Base-by-base conservation (phyloP, 2,329 filamentous ascomycete genomes). In the Penicillium paneum region DNA sequence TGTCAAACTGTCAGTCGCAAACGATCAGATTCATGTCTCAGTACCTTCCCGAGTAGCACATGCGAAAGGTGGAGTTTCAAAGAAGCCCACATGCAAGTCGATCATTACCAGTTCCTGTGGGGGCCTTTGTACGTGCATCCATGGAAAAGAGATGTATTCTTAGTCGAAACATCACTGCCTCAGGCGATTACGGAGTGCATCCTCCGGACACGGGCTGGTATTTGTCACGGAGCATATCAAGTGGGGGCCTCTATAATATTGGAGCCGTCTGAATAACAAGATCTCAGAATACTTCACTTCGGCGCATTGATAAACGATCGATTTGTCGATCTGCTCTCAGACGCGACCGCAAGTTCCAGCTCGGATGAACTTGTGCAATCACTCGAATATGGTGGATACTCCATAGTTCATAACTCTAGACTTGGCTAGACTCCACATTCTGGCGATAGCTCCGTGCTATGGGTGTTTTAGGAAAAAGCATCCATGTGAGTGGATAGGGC, bases 51-150 rank as follows among this genome's bases (percentile, higher is more conserved):
- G 17, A 31, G 5, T 11, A 17, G 21, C 36, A 19, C 28, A 54
- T 52, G 52, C 38, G 35, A 38, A 55, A 29, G 34, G 29, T 46
- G 24, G 45, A 21, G 38, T 46, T 43, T 10, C 34, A n/a, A 11
- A 13, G 8, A 43, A 29, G 31, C 29, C 44, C 28, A 38, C 29
- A 12, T 36, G 29, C 4, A 19, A n/a, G 55, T 24, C 52, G 58
- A 64, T 64, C 61, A 50, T 55, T 61, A 28, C 61, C 60, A 31
- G 42, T 48, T 47, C 52, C 26, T 44, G 11, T 26, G 26, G 15
- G n/a, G 12, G 36, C 1, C 2, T 43, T 5, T 19, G 31, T 11
- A 11, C 10, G 44, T 19, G 21, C 21, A 35, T 11, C 47, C 15
- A 8, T 29, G 47, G 36, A 31, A 35, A 51, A 26, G 24, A 28